phyloP scores from a whole-genome alignment of 768 basidiomycete species.

The Pholiota conissans region DNA sequence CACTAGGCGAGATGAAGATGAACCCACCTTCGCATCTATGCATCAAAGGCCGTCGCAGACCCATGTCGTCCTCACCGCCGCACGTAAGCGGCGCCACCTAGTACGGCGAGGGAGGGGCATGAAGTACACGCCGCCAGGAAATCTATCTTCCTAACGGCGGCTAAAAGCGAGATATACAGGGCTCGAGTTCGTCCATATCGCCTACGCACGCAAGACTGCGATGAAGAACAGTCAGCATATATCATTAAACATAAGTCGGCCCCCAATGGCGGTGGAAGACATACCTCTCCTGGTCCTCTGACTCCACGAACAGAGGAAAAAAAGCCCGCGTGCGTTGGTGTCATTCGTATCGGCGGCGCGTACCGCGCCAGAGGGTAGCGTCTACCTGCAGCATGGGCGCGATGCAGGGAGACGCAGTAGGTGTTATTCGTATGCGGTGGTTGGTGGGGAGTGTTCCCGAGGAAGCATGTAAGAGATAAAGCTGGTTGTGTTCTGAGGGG shows the following conservation, averaged over 20 bases:
- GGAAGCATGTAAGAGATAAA: not conserved
- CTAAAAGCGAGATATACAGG: not conserved
- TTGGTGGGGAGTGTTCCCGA: not conserved
- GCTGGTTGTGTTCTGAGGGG: not conserved
- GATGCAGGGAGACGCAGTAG: not conserved
- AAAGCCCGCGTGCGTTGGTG: not conserved
- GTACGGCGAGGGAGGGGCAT: not conserved
- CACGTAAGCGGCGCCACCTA: not conserved
- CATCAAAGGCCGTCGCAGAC: not conserved
- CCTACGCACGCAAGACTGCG: not conserved
- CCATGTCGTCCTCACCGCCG: not conserved
- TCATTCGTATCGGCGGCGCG: not conserved
- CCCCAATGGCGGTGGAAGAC: too few species aligned
- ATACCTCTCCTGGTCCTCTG: not conserved
- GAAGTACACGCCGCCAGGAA: not conserved
- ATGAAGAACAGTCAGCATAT: not conserved
- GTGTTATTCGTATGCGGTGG: not conserved
- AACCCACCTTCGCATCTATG: not conserved
- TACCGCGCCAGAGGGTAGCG: not conserved
- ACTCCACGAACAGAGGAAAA: not conserved
- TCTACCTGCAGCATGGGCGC: not conserved
- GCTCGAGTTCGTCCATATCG: not conserved
- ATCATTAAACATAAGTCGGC: too few species aligned
- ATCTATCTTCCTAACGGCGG: not conserved
- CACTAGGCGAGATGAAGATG: too few species aligned